These are phyloP conservation scores for Hysterium pulicare DNA, from an alignment of 2,329 filamentous ascomycete genomes.

Conservation along the genomic window DNA sequence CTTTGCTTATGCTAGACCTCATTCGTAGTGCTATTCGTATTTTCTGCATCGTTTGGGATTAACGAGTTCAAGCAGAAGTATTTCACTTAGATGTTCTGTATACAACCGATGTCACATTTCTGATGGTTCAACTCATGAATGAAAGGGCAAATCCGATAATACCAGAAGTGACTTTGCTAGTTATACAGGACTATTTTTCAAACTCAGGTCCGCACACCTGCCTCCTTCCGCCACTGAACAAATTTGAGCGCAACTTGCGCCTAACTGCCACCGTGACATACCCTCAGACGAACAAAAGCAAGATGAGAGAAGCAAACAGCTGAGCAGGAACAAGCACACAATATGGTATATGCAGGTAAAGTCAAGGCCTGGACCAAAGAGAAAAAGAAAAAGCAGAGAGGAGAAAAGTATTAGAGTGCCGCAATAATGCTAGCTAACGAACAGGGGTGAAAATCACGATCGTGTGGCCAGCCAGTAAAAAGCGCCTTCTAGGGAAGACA, in stretches of 20 bases:
- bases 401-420: conserved; percentile 24
- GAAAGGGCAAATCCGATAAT: not conserved
- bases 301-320: not conserved
- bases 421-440: conserved; percentile 18
- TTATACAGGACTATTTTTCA: conserved; percentile 25
- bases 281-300: conserved; percentile 1
- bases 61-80: conserved; percentile 1
- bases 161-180: conserved; percentile 11
- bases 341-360: conserved; percentile 36
- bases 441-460: conserved; percentile 24
- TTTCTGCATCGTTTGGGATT: no score
- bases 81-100: not conserved
- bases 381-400: conserved; percentile 16
- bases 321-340: conserved; percentile 1
- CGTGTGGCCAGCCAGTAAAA: conserved; percentile 38
- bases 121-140: not conserved
- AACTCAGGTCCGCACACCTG: conserved; percentile 4
- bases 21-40: no score
- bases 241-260: conserved; percentile 1
- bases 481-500: conserved; percentile 22
- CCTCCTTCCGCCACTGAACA: not conserved
- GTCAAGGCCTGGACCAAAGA: conserved; percentile 14
- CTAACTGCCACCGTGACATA: not conserved
- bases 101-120: not conserved
- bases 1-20: no score